phyloP scores from a whole-genome alignment of 192 early-diverging fungal species.

The Chytriomyces confervae region DNA sequence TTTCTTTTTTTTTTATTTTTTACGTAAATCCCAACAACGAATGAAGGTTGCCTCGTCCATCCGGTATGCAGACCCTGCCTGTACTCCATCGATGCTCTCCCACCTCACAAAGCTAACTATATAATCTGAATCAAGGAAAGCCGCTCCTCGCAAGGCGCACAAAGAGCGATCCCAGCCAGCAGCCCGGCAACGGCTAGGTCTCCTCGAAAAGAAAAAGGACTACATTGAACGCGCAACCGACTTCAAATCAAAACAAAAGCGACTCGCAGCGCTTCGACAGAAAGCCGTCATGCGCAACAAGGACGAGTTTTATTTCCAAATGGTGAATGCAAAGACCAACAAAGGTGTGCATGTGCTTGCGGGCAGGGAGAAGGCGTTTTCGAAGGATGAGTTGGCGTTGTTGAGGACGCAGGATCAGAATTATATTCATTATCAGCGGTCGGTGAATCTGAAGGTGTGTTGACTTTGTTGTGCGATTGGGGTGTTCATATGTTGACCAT shows the following conservation, averaged over 20 bases:
- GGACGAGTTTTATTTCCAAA: constrained; percentile 99
- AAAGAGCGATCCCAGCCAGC: constrained; percentile 82
- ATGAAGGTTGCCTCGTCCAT: constrained; percentile 31
- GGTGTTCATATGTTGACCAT: not conserved
- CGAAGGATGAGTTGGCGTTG: constrained; percentile 77
- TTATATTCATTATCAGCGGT: constrained; percentile 83
- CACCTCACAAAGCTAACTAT: too few relatives aligned
- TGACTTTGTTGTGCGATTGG: not conserved
- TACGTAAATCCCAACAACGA: not conserved
- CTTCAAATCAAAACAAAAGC: constrained; percentile 84
- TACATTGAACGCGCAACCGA: constrained; percentile 94
- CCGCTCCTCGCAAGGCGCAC: constrained; percentile 85
- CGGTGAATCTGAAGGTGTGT: constrained; percentile 74
- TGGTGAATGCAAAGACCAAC: constrained; percentile 88
- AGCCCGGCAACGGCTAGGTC: constrained; percentile 57
- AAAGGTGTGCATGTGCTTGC: constrained; percentile 75
- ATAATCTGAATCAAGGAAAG: constrained; percentile 60
- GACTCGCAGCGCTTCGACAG: constrained; percentile 81
- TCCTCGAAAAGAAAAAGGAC: constrained; percentile 98
- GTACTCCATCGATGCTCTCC: too few relatives aligned
- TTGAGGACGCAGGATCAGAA: constrained; percentile 92
- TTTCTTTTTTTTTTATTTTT: not conserved
- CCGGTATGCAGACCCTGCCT: not conserved
- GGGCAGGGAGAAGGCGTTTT: constrained; percentile 55
- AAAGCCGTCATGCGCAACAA: constrained; percentile 89